phyloP scores from a whole-genome alignment of 176 grass and related monocot genomes.

The Olyra latifolia region DNA sequence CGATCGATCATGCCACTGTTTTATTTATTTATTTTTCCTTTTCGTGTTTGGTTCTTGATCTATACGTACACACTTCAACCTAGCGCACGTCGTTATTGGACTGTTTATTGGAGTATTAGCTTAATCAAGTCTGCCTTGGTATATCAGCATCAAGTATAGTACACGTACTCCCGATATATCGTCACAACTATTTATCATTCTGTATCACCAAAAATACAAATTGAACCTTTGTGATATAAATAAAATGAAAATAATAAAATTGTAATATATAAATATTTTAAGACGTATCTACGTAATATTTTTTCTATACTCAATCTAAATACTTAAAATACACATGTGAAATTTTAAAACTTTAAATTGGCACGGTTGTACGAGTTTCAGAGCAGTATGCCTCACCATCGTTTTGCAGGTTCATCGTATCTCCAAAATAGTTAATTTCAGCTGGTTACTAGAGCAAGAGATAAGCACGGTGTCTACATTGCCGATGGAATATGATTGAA shows the following conservation, averaged over 20 bases:
- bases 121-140: background rate
- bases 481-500: background rate
- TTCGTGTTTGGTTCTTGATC: background rate
- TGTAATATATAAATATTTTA: too few relatives aligned
- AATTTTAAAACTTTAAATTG: too few relatives aligned
- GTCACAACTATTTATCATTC: too few relatives aligned
- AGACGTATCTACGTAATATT: too few relatives aligned
- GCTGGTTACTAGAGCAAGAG: background rate
- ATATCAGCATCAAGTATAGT: background rate
- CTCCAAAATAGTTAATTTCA: background rate
- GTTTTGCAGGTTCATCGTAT: background rate
- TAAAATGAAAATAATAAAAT: too few relatives aligned
- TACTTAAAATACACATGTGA: too few relatives aligned
- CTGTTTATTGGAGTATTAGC: background rate
- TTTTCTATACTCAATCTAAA: too few relatives aligned
- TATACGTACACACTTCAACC: background rate
- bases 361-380: too few relatives aligned
- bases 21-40: background rate
- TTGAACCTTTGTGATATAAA: too few relatives aligned
- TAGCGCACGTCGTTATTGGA: background rate
- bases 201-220: too few relatives aligned
- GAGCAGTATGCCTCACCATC: background rate
- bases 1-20: background rate
- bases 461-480: constrained; percentile 24
- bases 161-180: too few relatives aligned